These are phyloP conservation scores for Artemisia tridentata DNA, from an alignment of 129 eudicot species.

Conservation along the genomic window DNA sequence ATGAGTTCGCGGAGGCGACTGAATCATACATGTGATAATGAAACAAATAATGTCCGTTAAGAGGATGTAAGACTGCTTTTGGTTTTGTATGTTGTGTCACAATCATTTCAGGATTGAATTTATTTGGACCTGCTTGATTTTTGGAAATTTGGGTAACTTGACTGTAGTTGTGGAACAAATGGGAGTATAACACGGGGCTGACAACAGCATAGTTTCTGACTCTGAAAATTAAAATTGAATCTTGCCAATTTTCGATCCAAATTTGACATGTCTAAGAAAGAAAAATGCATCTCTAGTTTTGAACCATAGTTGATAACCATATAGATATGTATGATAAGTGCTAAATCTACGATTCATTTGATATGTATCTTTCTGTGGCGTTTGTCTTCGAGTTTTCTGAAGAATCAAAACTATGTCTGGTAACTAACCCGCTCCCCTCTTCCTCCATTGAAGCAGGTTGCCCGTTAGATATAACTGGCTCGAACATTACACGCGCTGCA, in stretches of 20 bases:
- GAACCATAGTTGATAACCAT: slow-evolving; percentile 6
- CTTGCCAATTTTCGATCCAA: neutral
- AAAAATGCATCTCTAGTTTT: neutral
- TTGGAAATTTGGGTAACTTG: neutral
- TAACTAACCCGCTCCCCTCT: slow-evolving; percentile 13
- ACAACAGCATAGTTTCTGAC: neutral
- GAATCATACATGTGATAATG: neutral
- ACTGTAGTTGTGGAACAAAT: neutral
- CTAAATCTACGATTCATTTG: too few species aligned
- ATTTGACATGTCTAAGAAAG: slow-evolving; percentile 20
- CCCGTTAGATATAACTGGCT: slow-evolving; percentile 74
- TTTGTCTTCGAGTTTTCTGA: neutral
- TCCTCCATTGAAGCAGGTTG: slow-evolving; percentile 58
- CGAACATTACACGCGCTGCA: slow-evolving; percentile 66
- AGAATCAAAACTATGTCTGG: neutral
- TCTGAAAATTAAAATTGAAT: neutral
- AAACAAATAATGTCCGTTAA: too few species aligned
- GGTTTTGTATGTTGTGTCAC: neutral
- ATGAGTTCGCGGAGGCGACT: neutral
- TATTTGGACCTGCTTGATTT: neutral
- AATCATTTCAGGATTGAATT: neutral
- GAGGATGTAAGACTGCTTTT: neutral
- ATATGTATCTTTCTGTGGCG: neutral
- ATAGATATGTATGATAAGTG: neutral
- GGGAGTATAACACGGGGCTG: neutral